These are phyloP conservation scores for Eurotiales sp. DNA, from an alignment of 2,329 filamentous ascomycete genomes.

Conservation along the genomic window DNA sequence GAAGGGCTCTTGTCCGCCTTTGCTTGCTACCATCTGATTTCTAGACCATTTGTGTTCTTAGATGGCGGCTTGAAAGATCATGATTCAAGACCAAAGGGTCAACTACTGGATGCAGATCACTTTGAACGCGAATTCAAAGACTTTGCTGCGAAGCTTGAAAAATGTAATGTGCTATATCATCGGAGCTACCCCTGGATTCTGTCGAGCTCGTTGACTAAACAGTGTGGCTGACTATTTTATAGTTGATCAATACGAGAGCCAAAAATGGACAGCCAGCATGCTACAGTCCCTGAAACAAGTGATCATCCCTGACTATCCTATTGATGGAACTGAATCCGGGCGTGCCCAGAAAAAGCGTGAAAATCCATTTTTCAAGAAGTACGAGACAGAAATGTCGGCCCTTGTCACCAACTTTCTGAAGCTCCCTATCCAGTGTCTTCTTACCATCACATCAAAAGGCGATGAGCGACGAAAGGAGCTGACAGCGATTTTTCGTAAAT, in stretches of 20 bases:
- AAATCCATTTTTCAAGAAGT: neutral
- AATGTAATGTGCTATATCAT: neutral
- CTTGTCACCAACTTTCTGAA: neutral
- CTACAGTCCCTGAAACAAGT: neutral
- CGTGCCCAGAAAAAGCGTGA: neutral
- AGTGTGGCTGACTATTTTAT: neutral
- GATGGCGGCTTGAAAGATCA: conserved; percentile 2
- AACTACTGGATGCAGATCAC: neutral
- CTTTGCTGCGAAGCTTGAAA: neutral
- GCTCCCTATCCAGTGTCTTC: neutral
- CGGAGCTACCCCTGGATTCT: neutral
- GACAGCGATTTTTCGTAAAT: conserved; percentile 2
- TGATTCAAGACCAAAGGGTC: neutral
- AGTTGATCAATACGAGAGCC: neutral
- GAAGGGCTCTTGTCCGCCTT: neutral
- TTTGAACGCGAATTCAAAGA: neutral
- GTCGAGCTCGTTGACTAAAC: neutral
- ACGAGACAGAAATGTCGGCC: neutral
- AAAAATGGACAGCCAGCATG: neutral
- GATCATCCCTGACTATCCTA: neutral
- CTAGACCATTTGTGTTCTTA: conserved; percentile 4
- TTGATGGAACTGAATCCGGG: neutral
- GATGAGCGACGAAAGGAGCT: neutral
- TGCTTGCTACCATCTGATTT: neutral
- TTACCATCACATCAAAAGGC: neutral